Base-by-base conservation (phyloP, 208 protist species). In the Trypanosoma rangeli region DNA sequence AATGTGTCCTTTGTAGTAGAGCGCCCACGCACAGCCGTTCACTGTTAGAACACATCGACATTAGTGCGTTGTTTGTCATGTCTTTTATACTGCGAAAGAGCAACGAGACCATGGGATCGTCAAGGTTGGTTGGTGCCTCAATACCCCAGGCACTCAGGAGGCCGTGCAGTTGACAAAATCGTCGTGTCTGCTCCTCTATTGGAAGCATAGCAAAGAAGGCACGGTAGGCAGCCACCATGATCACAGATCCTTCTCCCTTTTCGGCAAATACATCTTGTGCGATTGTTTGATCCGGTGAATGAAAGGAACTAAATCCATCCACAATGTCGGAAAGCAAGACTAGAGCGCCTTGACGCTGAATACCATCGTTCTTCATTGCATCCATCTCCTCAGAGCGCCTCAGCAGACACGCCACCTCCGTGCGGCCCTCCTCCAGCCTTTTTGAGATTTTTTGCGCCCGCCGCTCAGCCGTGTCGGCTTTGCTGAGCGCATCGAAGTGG, bases 141-240 rank as follows among this genome's bases (percentile, higher is more conserved):
- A 92, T 46, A 39, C 72, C 74, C 57, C 60, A 54, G 22, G 73
- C 52, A 46, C 61, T 48, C 22, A 84, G 56, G 8, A 86, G 37
- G 24, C 68, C 65, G 13, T 76, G 62, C 42, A 87, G 57, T n/a
- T 80, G 54, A 62, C 44, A 33, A 35, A 74, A 63, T 9, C 46
- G 46, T 8, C 12, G n/a, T 28, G 52, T 0, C 20, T 50, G 24
- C 15, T 78, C 57, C 37, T 65, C 50, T 49, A 79, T 15, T 56
- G 67, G 52, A 22, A 68, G 76, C 53, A 85, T 69, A 0, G 81
- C 81, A 48, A 87, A 65, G 15, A 93, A 73, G 7, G 86, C 73
- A 65, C 74, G 80, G 64, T 83, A 83, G n/a, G 85, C 82, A 12
- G 91, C 76, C 37, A 92, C 57, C n/a, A 92, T 71, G 29, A 94